Percentiles rank a stretch among this genome's conserved stretches.
Evolutionary conservation across 495 filamentous ascomycete genomes (phyloP).

Genomic region (Chaetomium cochliodes): DNA sequence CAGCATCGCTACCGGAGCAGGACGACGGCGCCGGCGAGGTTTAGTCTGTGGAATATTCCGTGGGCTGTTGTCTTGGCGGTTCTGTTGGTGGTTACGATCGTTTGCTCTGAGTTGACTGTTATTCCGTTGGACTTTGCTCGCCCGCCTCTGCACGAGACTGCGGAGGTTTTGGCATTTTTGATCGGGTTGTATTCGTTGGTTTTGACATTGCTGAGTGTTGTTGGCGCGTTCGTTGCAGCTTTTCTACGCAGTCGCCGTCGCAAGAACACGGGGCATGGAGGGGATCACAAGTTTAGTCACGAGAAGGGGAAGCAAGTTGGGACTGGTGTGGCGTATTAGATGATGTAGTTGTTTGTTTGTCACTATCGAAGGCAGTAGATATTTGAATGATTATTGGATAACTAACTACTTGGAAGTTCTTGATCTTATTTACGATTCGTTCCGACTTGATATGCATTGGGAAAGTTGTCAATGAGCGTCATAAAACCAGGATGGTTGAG

Average conservation of each 20-base stretch:
- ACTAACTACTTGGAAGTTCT: too few species aligned
- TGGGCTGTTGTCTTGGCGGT: slow-evolving; percentile 32
- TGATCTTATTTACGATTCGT: too few species aligned
- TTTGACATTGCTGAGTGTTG: slow-evolving; percentile 29
- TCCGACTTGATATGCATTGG: too few species aligned
- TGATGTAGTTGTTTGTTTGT: too few species aligned
- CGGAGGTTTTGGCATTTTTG: slow-evolving; percentile 33
- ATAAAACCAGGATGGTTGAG: too few species aligned
- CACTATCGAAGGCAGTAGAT: too few species aligned
- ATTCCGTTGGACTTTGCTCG: slow-evolving; percentile 31
- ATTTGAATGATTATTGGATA: too few species aligned
- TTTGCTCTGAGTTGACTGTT: slow-evolving; percentile 32
- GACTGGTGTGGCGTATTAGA: too few species aligned
- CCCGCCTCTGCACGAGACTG: slow-evolving; percentile 33
- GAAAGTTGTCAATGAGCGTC: too few species aligned
- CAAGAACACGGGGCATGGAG: neutral
- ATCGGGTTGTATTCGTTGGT: slow-evolving; percentile 33
- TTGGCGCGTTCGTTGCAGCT: slow-evolving; percentile 22
- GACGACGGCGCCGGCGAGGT: slow-evolving; percentile 24
- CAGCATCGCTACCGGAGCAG: slow-evolving; percentile 27
- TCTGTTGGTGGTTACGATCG: slow-evolving; percentile 27
- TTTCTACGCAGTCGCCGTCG: neutral
- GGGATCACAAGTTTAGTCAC: neutral
- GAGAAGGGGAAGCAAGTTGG: too few species aligned
- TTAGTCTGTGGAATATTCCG: slow-evolving; percentile 33